Evolutionary conservation across 1,284 basidiomycete species (phyloP), one percentile per base, ranked within the genome.

Genomic region (Limonomyces culmigenus): DNA sequence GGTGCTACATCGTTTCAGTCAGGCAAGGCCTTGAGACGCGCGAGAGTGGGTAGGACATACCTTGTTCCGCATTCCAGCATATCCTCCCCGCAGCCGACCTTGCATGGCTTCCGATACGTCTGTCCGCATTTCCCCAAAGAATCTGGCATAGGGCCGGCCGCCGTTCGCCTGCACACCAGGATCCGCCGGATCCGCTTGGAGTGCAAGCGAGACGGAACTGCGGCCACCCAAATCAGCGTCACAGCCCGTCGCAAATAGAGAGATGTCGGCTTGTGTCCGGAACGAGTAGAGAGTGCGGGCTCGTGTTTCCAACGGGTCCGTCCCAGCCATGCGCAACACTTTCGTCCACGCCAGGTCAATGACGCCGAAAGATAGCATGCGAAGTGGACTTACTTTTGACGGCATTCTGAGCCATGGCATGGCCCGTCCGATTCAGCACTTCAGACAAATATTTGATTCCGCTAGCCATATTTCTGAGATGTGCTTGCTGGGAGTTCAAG

Each of bases 211-310:
- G 5, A 71, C 74, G 0, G 74, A 75, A 3, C 85, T 86, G n/a
- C 68, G 67, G 2, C 89, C 89, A 2, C 88, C 88, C 35, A 89
- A 75, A 53, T 92, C 88, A 3, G 65, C 65, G 53, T 92, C 87
- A 46, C 76, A 83, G 3, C 87, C 87, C 0, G 68, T 71, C 0
- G 74, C 79, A 42, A 74, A 75, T 19, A 67, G 60, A n/a, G 63
- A 44, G 29, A 84, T 46, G 41, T 79, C 70, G 31, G 67, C 60
- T 17, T 49, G 56, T 0, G 65, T 63, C 45, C 77, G 72, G 52
- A 85, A 69, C 8, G 62, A 63, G 47, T 70, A 75, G 29, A 85
- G 62, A 0, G 67, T 65, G 36, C 64, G 59, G n/a, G 80, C 72
- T 4, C 55, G 53, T 15, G 70, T 67, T 35, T 58, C 58, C 10